phyloP scores from a whole-genome alignment of 73 alveolate genomes.

The Paramecium sonneborni region DNA sequence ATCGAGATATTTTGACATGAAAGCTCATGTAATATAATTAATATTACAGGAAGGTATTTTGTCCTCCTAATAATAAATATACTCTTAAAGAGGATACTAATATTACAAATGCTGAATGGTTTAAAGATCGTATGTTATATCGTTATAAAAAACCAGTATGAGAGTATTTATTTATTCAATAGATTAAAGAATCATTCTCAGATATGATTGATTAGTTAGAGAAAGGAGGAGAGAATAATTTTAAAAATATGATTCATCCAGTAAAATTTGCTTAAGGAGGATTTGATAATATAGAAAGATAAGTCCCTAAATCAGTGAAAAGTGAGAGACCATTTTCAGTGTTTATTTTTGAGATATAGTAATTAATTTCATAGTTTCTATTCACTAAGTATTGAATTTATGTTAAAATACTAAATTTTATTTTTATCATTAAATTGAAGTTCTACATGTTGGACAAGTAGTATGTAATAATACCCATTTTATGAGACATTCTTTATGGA shows the following conservation, averaged over 20 bases:
- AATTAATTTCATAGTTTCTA: neutral
- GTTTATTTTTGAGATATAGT: neutral
- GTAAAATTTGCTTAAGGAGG: neutral
- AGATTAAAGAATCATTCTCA: neutral
- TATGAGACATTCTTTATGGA: neutral
- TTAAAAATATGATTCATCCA: neutral
- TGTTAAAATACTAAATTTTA: neutral
- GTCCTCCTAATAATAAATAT: constrained; percentile 42
- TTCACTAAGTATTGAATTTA: constrained; percentile 40
- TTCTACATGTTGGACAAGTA: constrained; percentile 24
- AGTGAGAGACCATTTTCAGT: neutral
- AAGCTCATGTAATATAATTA: constrained; percentile 12
- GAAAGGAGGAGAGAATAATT: neutral
- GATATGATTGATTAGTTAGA: constrained; percentile 36
- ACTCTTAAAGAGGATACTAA: neutral
- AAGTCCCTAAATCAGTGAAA: constrained; percentile 21
- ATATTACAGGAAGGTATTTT: neutral
- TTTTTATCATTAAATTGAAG: neutral
- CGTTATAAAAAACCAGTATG: constrained; percentile 16
- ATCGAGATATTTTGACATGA: constrained; percentile 36
- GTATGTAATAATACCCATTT: constrained; percentile 6
- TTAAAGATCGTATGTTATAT: constrained; percentile 5
- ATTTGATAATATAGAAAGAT: neutral
- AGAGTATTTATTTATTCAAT: neutral
- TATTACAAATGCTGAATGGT: neutral